Base-by-base conservation (phyloP, 208 protist genomes). In the Trypanosoma mega region DNA sequence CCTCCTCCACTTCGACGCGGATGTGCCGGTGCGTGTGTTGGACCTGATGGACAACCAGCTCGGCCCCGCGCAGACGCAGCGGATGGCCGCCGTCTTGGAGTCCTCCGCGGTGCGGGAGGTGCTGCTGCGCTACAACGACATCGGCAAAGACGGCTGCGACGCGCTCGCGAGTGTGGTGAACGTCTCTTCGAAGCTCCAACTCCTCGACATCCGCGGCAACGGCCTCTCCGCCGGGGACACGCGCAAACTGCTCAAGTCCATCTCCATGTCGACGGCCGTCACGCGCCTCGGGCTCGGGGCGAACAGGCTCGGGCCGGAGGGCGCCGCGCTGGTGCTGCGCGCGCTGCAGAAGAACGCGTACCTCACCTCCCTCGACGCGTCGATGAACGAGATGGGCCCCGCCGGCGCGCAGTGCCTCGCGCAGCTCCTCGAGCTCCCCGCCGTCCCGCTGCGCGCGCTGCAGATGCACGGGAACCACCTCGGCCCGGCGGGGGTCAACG, bases 101-200 rank as follows among this genome's bases (percentile, higher is more conserved):
- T 78, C 72, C 0, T 84, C 87, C 5, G 63, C 74, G 0, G 86
- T 91, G 36, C 74, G 58, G 41, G 78, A 94, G 52, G 68, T 92
- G 16, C 46, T 90, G 7, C 59, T 96, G 29, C 77, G 91, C 24
- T 94, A 85, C 78, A 96, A 96, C 59, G 76, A 91, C 68, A 92
- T 96, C 64, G 91, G 87, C 23, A 86, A 82, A 54, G 86, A 94
- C 33, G 91, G 91, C n/a, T 91, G 85, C 55, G 86, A 96, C 29
- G 85, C 76, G 1, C 58, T 96, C n/a, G 85, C 87, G 11, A 78
- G 55, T 24, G 76, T 93, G 18, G 76, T 93, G 30, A 91, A 80
- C 47, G 54, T 90, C 1, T 92, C 80, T 8, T 63, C 81, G 48
- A 85, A 76, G n/a, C 47, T 96, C 16, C 56, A 65, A 29, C 30